phyloP scores from a whole-genome alignment of 1,284 basidiomycete genomes.

The Tylopilus sp. region DNA sequence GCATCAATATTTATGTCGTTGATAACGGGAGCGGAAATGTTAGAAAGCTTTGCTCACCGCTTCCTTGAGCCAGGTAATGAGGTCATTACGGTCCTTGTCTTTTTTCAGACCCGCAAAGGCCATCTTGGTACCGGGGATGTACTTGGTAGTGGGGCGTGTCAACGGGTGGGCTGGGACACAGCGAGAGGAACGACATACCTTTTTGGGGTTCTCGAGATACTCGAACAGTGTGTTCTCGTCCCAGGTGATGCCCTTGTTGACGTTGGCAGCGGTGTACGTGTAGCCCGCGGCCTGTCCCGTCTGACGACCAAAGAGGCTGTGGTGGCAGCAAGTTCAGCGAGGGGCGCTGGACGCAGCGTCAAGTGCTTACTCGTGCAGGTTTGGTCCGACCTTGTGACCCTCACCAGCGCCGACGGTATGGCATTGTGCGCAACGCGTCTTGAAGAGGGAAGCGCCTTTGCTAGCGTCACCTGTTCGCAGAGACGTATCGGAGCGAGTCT shows the following conservation, averaged over 20 bases:
- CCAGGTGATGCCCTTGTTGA: constrained; percentile 94
- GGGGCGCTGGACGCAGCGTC: neutral
- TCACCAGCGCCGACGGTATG: constrained; percentile 88
- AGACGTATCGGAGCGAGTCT: neutral
- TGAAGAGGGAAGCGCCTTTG: constrained; percentile 92
- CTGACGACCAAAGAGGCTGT: constrained; percentile 80
- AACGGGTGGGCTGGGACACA: neutral
- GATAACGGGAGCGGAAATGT: neutral
- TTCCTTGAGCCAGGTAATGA: constrained; percentile 76
- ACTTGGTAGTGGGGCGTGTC: constrained; percentile 42
- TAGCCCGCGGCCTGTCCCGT: constrained; percentile 85
- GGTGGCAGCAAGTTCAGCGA: neutral
- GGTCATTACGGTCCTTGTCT: constrained; percentile 92
- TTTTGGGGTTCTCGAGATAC: constrained; percentile 96
- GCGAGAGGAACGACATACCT: constrained; percentile 46
- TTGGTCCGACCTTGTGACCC: constrained; percentile 89
- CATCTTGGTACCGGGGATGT: constrained; percentile 97
- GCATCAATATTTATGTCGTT: neutral
- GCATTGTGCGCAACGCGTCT: constrained; percentile 97
- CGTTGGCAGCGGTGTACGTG: constrained; percentile 94
- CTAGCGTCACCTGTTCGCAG: constrained; percentile 66
- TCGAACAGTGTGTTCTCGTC: constrained; percentile 86
- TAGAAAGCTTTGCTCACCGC: constrained; percentile 41
- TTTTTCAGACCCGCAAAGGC: constrained; percentile 97
- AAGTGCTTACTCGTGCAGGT: constrained; percentile 78